Conservation (phyloP, 2,329 filamentous ascomycete genomes). For the Sclerotinia sclerotiorum region DNA sequence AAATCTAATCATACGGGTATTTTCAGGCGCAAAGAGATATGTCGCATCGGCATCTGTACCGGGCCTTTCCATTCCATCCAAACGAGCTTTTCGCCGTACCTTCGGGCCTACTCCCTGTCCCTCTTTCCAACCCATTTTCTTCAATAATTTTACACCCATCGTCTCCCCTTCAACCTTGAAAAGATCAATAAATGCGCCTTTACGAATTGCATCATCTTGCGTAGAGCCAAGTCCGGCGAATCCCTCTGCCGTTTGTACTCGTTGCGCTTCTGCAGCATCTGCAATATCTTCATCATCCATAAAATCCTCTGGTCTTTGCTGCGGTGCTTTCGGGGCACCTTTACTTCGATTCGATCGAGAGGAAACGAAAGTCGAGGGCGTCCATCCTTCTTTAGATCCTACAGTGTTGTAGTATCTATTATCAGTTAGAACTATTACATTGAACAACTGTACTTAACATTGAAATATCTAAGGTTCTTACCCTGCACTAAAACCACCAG, state of each 20-base stretch:
- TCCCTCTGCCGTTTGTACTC: constrained; percentile 68
- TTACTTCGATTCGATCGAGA: constrained; percentile 78
- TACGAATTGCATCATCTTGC: constrained; percentile 51
- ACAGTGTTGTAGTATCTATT: constrained; percentile 94
- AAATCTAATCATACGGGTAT: constrained; percentile 68
- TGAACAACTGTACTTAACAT: not conserved
- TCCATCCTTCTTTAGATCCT: constrained; percentile 97
- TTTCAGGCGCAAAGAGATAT: constrained; percentile 83
- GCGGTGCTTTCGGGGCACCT: constrained; percentile 53
- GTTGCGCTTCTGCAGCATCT: constrained; percentile 76
- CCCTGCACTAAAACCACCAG: constrained; percentile 95
- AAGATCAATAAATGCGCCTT: constrained; percentile 64
- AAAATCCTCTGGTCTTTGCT: constrained; percentile 79
- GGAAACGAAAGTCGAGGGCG: constrained; percentile 86
- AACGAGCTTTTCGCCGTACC: constrained; percentile 69
- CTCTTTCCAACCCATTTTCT: constrained; percentile 93
- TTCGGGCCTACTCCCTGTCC: constrained; percentile 92
- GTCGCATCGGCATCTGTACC: constrained; percentile 45
- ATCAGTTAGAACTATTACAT: constrained; percentile 32
- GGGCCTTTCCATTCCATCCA: constrained; percentile 50
- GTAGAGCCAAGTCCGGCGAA: constrained; percentile 77
- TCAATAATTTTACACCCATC: constrained; percentile 80
- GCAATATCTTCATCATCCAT: constrained; percentile 98
- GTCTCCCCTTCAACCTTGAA: constrained; percentile 75
- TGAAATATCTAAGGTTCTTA: constrained; percentile 48